Evolutionary conservation across 208 protist species (phyloP), one percentile per base, ranked within the genome.

Genomic region (Angomonas desouzai): DNA sequence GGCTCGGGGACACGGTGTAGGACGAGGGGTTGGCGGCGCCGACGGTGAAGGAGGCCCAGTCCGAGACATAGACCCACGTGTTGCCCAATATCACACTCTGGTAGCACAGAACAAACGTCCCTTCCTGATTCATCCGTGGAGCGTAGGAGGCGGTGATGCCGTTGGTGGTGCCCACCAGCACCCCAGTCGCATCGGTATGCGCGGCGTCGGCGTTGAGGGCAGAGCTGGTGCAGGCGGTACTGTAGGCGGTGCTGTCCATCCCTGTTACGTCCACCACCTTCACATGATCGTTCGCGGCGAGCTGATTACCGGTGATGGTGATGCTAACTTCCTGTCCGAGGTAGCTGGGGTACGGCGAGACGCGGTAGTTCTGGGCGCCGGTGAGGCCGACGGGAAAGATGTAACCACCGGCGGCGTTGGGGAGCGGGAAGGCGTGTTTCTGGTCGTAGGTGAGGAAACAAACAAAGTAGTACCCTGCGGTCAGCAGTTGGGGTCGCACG

Each of bases 101-200:
- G 67, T 96, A 96, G 74, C 91, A 96, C 43, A 96, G 58, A 20
- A 93, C 72, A 60, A 86, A 91, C 10, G 66, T 77, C 23, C 85
- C 87, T 16, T 77, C 87, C 20, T 60, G 62, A 53, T 91, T 92
- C 36, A 93, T 66, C 49, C 85, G 83, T 0, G 84, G 87, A 32
- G 45, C 55, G 66, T 92, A 93, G 59, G 74, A 51, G 20, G 85
- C 85, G 34, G 85, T 68, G 20, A 83, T 74, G 40, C 55, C 66
- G 64, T 62, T 82, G 10, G 63, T 61, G 53, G 56, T 76, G 55
- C 59, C 64, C 56, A 96, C 81, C 1, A 40, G 18, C 43, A 72
- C 79, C 40, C 87, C 91, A 9, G 22, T 67, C 13, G 34, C 34
- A 18, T 18, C 25, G 55, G 75, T 66, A 22, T 72, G 78, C 32